Conservation (phyloP, 805 yeast genomes). For the Cyberlindnera nakhonratchasimensis region DNA sequence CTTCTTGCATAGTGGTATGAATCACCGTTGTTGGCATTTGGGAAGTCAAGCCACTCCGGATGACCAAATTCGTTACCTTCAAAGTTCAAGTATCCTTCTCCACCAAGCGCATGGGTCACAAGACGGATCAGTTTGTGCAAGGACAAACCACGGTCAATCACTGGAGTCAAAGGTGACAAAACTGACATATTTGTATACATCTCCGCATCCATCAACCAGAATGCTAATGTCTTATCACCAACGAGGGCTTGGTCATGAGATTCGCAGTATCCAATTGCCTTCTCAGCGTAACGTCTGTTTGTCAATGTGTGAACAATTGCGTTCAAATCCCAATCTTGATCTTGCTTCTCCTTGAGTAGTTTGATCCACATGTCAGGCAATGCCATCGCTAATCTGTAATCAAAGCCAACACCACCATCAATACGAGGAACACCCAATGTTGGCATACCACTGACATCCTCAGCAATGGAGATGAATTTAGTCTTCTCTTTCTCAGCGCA, state of each 20-base stretch:
- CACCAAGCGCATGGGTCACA: constrained; percentile 87
- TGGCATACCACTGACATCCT: constrained; percentile 97
- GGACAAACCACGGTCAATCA: constrained; percentile 85
- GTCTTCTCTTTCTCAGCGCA: constrained; percentile 42
- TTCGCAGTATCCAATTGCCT: constrained; percentile 89
- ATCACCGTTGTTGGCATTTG: constrained; percentile 82
- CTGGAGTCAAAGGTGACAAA: constrained; percentile 66
- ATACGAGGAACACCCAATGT: constrained; percentile 75
- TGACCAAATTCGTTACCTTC: constrained; percentile 99
- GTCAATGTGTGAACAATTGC: constrained; percentile 76
- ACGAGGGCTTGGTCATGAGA: constrained; percentile 97
- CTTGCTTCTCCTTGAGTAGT: constrained; percentile 72
- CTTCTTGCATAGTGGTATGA: constrained; percentile 93
- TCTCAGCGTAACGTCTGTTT: constrained; percentile 84
- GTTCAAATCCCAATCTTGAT: constrained; percentile 91
- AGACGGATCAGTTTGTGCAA: constrained; percentile 89
- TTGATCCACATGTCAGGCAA: constrained; percentile 99
- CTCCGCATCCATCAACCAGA: constrained; percentile 98
- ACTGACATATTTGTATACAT: constrained; percentile 96
- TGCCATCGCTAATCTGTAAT: constrained; percentile 94
- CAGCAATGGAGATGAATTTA: constrained; percentile 78
- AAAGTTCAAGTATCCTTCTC: constrained; percentile 93
- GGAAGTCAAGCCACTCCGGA: constrained; percentile 98
- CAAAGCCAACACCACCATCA: constrained; percentile 89
- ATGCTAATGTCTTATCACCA: constrained; percentile 94